Conservation (phyloP, 2,329 filamentous ascomycete species). For the Aspergillus intermedius region DNA sequence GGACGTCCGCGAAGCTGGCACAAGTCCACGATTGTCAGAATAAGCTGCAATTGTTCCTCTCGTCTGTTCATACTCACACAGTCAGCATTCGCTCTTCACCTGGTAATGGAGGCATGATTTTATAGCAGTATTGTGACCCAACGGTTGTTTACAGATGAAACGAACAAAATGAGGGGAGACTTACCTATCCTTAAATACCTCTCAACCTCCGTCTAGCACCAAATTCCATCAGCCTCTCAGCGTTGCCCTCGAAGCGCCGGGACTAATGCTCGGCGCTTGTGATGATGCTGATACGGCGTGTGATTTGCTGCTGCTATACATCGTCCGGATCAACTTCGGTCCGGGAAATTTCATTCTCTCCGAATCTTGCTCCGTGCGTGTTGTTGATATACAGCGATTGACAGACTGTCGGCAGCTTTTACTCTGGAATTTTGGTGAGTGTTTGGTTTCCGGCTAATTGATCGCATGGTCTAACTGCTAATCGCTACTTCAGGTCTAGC, state of each 20-base stretch:
- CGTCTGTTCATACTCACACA: conserved; percentile 33
- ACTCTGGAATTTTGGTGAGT: not conserved
- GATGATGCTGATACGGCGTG: not conserved
- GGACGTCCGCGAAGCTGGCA: conserved; percentile 56
- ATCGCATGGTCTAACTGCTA: not conserved
- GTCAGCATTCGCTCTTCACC: conserved; percentile 43
- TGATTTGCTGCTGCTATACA: not conserved
- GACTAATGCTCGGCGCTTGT: conserved; percentile 6
- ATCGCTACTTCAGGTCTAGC: too few relatives aligned
- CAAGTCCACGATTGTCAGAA: not conserved
- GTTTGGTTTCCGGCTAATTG: not conserved
- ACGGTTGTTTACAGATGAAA: not conserved
- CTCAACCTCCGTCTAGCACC: not conserved
- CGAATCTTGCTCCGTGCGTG: not conserved
- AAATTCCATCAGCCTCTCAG: not conserved
- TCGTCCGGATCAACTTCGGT: not conserved
- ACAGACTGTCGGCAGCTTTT: conserved; percentile 1
- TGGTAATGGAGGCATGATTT: conserved; percentile 39
- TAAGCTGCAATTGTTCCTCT: not conserved
- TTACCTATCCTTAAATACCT: not conserved
- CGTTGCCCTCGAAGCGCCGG: not conserved
- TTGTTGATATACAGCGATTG: conserved; percentile 1
- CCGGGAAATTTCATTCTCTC: conserved; percentile 4
- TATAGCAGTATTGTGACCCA: not conserved
- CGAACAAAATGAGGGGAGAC: not conserved